Conservation (phyloP, 371 early-diverging fungal species). For the Mucor lusitanicus region DNA sequence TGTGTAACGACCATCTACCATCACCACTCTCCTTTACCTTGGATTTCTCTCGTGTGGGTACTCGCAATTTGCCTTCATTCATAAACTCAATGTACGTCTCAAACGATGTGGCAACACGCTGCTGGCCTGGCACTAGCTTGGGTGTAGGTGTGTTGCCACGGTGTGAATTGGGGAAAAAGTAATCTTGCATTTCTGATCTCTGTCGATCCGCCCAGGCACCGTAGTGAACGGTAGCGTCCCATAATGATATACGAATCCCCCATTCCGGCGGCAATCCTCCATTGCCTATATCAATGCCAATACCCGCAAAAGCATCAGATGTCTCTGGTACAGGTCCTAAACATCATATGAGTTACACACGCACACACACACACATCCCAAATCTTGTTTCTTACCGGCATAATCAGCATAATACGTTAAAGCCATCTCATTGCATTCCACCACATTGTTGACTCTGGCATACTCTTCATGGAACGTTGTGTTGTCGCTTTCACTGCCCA, state of each 20-base stretch:
- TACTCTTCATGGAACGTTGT: constrained; percentile 67
- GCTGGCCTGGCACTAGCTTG: constrained; percentile 55
- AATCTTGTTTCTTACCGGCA: constrained; percentile 50
- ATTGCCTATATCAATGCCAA: constrained; percentile 55
- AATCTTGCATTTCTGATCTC: constrained; percentile 65
- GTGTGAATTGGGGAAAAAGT: constrained; percentile 76
- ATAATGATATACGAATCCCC: constrained; percentile 66
- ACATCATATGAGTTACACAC: constrained; percentile 8
- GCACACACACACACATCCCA: background rate
- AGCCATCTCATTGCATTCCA: constrained; percentile 65
- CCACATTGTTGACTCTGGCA: constrained; percentile 66
- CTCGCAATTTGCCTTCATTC: constrained; percentile 60
- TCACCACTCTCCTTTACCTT: constrained; percentile 62
- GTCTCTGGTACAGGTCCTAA: constrained; percentile 52
- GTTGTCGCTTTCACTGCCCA: constrained; percentile 26
- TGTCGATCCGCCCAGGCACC: constrained; percentile 93
- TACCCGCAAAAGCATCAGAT: constrained; percentile 22
- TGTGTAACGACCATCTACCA: background rate
- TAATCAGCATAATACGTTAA: constrained; percentile 73
- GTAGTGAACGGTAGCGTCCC: constrained; percentile 69
- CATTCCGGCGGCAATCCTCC: constrained; percentile 74
- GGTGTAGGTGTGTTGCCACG: constrained; percentile 56
- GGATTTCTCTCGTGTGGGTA: constrained; percentile 78
- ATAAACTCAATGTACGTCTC: constrained; percentile 70
- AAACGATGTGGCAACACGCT: constrained; percentile 59